Percentiles rank a stretch among this genome's conserved stretches.
Conservation (phyloP, 495 filamentous ascomycete species). For the Penicillium odoratum region DNA sequence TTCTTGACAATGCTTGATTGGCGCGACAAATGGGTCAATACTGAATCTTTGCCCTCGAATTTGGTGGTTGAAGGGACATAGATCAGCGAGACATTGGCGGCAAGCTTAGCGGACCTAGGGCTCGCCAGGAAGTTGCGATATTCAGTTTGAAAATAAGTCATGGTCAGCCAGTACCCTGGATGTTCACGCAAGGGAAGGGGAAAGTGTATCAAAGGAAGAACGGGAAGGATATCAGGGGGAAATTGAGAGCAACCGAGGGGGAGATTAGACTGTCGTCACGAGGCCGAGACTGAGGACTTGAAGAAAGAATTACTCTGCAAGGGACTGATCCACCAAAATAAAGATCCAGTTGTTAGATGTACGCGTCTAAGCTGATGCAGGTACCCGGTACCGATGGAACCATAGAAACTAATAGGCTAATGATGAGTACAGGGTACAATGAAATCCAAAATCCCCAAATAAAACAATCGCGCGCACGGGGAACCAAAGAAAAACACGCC, state of each 20-base stretch:
- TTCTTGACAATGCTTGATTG: conserved; percentile 68
- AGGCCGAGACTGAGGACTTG: conserved; percentile 4
- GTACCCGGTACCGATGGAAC: neutral
- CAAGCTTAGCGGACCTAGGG: conserved; percentile 64
- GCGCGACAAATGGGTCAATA: conserved; percentile 73
- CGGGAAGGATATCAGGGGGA: conserved; percentile 1
- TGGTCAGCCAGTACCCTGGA: conserved; percentile 17
- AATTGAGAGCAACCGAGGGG: neutral
- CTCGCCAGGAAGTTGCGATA: conserved; percentile 80
- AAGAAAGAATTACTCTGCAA: conserved; percentile 9
- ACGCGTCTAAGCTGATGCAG: neutral
- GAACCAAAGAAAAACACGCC: conserved; percentile 31
- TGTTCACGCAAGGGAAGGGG: conserved; percentile 13
- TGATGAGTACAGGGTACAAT: neutral
- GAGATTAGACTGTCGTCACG: neutral
- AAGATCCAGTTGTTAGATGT: conserved; percentile 4
- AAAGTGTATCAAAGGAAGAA: conserved; percentile 6
- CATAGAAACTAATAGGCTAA: neutral
- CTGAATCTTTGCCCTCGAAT: conserved; percentile 64
- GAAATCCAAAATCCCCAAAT: neutral
- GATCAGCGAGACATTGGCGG: conserved; percentile 72
- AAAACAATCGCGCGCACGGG: conserved; percentile 27
- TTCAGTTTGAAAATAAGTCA: conserved; percentile 60
- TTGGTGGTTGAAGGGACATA: conserved; percentile 90
- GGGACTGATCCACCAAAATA: neutral